Base-by-base conservation (phyloP, 495 filamentous ascomycete genomes). In the Neurospora cerealis region DNA sequence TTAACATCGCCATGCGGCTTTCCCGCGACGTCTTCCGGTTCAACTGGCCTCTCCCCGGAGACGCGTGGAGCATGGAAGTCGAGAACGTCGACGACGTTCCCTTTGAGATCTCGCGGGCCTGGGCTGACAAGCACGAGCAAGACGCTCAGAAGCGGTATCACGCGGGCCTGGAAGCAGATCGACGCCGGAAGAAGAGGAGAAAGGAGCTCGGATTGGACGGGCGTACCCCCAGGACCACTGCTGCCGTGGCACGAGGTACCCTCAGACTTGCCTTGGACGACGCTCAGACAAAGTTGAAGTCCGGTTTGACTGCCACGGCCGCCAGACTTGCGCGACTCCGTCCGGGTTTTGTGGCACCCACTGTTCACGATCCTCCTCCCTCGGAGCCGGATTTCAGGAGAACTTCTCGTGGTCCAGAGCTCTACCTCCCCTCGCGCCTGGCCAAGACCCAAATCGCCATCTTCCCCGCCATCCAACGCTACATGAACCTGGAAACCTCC, bases 1-100 rank as follows among this genome's bases (percentile, higher is more conserved):
- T 87, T 8, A 82, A 83, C 38, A 72, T 88, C 69, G 81, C 78
- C 73, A 84, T 81, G 72, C 80, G 83, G 46, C 71, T 83, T 70
- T 88, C 86, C 0, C 77, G 77, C 8, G 79, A 82, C 66, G 84
- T 87, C 74, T 87, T 87, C 77, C 82, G 81, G 69, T 76, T 85
- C 75, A 72, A 77, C 1, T 79, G 78, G 60, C 79, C 84, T 0
- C 75, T 78, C 2, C 83, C 83, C 8, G 84, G 84, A 41, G 79
- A 81, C 28, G 69, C 73, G 6, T 85, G 83, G 79, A 82, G 85
- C 21, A 66, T 77, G 0, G 79, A 83, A 36, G 81, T 85, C 21
- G 37, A 75, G 17, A 77, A 81, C 60, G 72, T 83, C 24, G 83
- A 86, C 38, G 69, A 73, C n/a, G 9, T 32, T 0, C 37, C 80